A percentile compares a stretch with the other conserved stretches of the same genome.
Conservation (phyloP, 73 alveolate species). For the Paramecium bursaria region DNA sequence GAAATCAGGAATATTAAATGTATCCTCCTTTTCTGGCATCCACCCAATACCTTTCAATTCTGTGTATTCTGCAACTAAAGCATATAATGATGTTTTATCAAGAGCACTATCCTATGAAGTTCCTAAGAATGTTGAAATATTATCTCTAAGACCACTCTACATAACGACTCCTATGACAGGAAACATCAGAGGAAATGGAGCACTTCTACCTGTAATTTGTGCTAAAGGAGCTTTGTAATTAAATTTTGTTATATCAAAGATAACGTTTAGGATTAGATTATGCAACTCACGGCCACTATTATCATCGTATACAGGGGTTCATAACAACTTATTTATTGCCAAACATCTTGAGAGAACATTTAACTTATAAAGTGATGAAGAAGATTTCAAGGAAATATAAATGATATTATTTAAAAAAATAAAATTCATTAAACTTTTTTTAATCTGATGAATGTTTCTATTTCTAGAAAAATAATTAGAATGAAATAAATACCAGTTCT, state of each 20-base stretch:
- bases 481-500: background rate
- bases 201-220: conserved; percentile 7
- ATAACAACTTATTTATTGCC: too few relatives aligned
- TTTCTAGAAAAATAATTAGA: background rate
- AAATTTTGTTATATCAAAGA: background rate
- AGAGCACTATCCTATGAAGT: conserved; percentile 54
- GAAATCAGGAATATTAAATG: conserved; percentile 57
- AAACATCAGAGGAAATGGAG: conserved; percentile 17
- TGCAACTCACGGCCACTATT: conserved; percentile 45
- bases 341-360: too few relatives aligned
- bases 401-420: too few relatives aligned
- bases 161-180: conserved; percentile 49
- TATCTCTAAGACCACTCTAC: conserved; percentile 47
- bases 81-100: conserved; percentile 62
- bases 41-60: conserved; percentile 56
- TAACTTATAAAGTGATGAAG: too few relatives aligned
- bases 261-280: conserved; percentile 56
- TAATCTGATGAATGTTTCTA: conserved; percentile 38
- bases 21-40: conserved; percentile 65
- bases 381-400: too few relatives aligned
- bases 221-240: conserved; percentile 45
- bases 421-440: conserved; percentile 35
- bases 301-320: conserved; percentile 28
- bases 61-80: conserved; percentile 65
- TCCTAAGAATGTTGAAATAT: background rate